Conservation (phyloP, 495 filamentous ascomycete genomes). For the Penicillium verhagenii region DNA sequence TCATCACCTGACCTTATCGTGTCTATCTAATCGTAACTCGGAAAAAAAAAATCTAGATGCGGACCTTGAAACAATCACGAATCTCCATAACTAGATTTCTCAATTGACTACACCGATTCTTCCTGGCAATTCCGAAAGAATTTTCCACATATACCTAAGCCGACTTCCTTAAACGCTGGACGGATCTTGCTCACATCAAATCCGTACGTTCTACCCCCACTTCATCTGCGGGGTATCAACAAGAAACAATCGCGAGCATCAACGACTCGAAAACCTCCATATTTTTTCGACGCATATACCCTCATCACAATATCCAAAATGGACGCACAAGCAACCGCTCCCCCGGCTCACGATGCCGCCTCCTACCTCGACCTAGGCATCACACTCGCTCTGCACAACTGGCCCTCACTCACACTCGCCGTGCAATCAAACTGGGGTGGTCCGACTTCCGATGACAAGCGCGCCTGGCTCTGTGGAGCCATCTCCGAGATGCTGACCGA, state of each 20-base stretch:
- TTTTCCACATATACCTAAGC: neutral
- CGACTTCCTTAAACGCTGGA: neutral
- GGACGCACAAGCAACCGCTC: conserved; percentile 20
- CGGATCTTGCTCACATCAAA: neutral
- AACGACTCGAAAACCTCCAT: too few relatives aligned
- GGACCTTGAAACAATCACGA: neutral
- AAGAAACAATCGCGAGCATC: neutral
- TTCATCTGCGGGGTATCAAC: conserved; percentile 15
- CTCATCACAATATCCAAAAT: conserved; percentile 17
- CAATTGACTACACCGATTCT: neutral
- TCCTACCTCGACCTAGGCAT: conserved; percentile 77
- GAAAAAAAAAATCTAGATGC: conserved; percentile 1
- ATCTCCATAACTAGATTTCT: neutral
- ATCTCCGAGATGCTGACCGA: conserved; percentile 77
- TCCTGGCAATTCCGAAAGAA: neutral
- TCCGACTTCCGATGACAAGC: conserved; percentile 78
- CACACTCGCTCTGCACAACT: conserved; percentile 74
- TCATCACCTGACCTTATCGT: conserved; percentile 18
- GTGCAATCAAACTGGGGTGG: conserved; percentile 89
- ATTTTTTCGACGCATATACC: neutral
- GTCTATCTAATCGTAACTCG: conserved; percentile 21
- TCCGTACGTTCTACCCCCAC: neutral
- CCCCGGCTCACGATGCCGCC: conserved; percentile 21
- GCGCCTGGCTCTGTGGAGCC: conserved; percentile 92
- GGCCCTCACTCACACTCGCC: conserved; percentile 83